phyloP scores from a whole-genome alignment of 129 eudicot species.

The Glebionis coronaria region DNA sequence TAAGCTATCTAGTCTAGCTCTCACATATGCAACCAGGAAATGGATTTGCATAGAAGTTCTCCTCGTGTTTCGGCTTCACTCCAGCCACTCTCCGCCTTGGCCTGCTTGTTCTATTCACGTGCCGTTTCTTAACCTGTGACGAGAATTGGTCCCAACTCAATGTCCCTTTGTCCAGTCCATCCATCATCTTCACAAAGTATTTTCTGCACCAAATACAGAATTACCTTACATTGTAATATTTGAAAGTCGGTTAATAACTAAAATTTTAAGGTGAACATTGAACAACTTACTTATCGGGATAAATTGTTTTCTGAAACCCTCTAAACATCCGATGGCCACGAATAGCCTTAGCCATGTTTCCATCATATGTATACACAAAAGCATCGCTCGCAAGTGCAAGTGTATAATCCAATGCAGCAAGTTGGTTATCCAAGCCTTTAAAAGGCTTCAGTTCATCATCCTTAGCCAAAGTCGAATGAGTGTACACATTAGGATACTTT shows the following conservation, averaged over 20 bases:
- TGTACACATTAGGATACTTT: slow-evolving; percentile 44
- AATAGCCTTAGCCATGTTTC: slow-evolving; percentile 68
- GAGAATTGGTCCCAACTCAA: slow-evolving; percentile 52
- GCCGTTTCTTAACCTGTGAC: slow-evolving; percentile 37
- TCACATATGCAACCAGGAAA: slow-evolving; percentile 67
- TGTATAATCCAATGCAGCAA: slow-evolving; percentile 68
- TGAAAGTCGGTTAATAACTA: too few relatives aligned
- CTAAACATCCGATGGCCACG: slow-evolving; percentile 57
- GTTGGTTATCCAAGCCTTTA: slow-evolving; percentile 38
- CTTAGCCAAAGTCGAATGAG: slow-evolving; percentile 49
- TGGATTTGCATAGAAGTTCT: slow-evolving; percentile 63
- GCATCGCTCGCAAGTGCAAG: slow-evolving; percentile 56
- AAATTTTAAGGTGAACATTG: too few relatives aligned
- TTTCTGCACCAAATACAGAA: slow-evolving; percentile 29
- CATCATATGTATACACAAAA: slow-evolving; percentile 55
- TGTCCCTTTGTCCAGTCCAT: slow-evolving; percentile 39
- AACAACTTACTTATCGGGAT: slow-evolving; percentile 51
- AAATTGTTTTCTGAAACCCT: slow-evolving; percentile 58
- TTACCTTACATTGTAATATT: too few relatives aligned
- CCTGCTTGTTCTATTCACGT: slow-evolving; percentile 41
- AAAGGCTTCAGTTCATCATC: slow-evolving; percentile 50
- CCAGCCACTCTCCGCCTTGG: slow-evolving; percentile 44
- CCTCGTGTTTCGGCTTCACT: slow-evolving; percentile 43
- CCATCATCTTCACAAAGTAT: slow-evolving; percentile 49
- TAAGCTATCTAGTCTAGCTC: slow-evolving; percentile 1